Percentiles rank a stretch among this genome's conserved stretches.
Conservation (phyloP, 257 asterid species). For the Prunella vulgaris region DNA sequence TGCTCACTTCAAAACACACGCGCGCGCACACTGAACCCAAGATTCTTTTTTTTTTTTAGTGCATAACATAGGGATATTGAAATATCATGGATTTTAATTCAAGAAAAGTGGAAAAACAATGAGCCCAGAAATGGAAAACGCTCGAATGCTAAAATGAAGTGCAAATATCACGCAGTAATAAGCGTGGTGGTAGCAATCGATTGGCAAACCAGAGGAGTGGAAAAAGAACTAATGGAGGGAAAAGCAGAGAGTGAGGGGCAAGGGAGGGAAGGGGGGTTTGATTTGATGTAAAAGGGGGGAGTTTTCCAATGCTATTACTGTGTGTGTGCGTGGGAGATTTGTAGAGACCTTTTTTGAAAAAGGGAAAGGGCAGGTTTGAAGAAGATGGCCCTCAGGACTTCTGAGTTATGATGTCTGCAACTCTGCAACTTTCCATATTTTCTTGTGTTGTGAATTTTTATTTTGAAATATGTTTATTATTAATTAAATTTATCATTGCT, state of each 20-base stretch:
- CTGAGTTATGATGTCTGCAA: slow-evolving; percentile 24
- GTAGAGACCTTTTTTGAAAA: slow-evolving; percentile 20
- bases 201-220: slow-evolving; percentile 18
- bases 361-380: slow-evolving; percentile 25
- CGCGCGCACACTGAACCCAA: not conserved
- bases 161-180: too few species aligned
- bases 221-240: slow-evolving; percentile 27
- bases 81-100: slow-evolving; percentile 20
- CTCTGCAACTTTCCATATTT: slow-evolving; percentile 18
- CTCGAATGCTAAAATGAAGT: not conserved
- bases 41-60: slow-evolving; percentile 6
- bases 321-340: slow-evolving; percentile 25
- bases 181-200: slow-evolving; percentile 19
- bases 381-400: slow-evolving; percentile 23
- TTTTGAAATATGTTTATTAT: not conserved
- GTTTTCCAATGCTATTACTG: slow-evolving; percentile 20
- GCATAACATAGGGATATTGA: not conserved
- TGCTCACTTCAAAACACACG: not conserved
- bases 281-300: slow-evolving; percentile 17
- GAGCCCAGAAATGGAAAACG: slow-evolving; percentile 15
- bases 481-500: too few species aligned
- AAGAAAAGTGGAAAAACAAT: slow-evolving; percentile 31
- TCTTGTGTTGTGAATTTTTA: not conserved
- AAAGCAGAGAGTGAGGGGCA: not conserved
- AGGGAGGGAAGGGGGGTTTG: not conserved